Percentiles rank a stretch among this genome's conserved stretches.
Evolutionary conservation across 192 early-diverging fungal species (phyloP).

Genomic region (Piromyces sp.): DNA sequence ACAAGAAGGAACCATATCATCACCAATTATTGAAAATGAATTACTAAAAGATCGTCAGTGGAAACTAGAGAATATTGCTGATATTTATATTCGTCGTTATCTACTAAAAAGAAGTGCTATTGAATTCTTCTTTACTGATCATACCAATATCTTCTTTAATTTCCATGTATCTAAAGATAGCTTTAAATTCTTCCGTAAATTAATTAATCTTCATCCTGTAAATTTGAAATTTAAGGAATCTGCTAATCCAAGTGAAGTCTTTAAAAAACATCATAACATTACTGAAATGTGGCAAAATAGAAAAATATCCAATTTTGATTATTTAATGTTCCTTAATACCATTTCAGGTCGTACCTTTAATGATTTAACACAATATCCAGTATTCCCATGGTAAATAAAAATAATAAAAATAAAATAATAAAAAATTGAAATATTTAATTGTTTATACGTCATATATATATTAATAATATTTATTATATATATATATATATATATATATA

Average conservation of each 20-base stretch:
- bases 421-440: background rate
- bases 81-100: background rate
- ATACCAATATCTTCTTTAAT: conserved; percentile 54
- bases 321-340: conserved; percentile 85
- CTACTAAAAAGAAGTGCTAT: conserved; percentile 21
- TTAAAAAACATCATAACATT: conserved; percentile 42
- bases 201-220: conserved; percentile 22
- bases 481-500: conserved; percentile 1
- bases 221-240: conserved; percentile 8
- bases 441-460: too few relatives aligned
- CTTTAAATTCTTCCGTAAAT: conserved; percentile 43
- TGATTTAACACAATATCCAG: conserved; percentile 91
- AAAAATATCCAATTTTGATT: conserved; percentile 90
- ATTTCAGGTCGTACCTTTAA: conserved; percentile 44
- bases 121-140: conserved; percentile 65
- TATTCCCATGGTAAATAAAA: conserved; percentile 76
- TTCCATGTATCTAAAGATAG: conserved; percentile 33
- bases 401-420: conserved; percentile 29
- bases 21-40: background rate
- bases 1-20: background rate
- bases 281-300: conserved; percentile 67
- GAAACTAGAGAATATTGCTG: background rate
- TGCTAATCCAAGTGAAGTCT: conserved; percentile 27
- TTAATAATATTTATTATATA: background rate
- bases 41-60: background rate